These are phyloP conservation scores for Eucalyptus victrix DNA, from an alignment of 345 rosid genomes.

Conservation along the genomic window DNA sequence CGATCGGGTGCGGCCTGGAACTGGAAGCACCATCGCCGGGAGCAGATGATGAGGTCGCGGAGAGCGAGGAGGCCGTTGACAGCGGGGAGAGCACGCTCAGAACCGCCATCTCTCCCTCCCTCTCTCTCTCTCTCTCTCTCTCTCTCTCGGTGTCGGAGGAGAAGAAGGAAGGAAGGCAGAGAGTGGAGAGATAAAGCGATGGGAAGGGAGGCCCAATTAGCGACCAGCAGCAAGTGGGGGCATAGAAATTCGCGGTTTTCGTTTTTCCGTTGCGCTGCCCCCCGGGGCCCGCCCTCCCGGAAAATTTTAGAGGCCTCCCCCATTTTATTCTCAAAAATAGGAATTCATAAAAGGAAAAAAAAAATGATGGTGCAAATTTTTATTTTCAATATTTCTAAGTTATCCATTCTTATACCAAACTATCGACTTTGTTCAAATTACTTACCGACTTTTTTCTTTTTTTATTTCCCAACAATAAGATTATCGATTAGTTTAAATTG, in stretches of 20 bases:
- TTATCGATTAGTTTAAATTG: background rate
- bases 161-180: background rate
- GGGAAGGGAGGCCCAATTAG: background rate
- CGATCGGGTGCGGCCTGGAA: background rate
- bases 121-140: background rate
- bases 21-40: background rate
- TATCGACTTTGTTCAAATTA: background rate
- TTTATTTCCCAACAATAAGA: background rate
- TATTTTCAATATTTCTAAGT: background rate
- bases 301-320: background rate
- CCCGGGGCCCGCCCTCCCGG: background rate
- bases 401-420: background rate
- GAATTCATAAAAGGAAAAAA: no score
- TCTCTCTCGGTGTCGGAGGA: background rate
- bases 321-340: background rate
- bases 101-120: conserved; percentile 19
- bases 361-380: background rate
- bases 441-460: accelerated
- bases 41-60: background rate
- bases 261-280: background rate
- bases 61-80: background rate
- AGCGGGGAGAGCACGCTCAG: conserved; percentile 11
- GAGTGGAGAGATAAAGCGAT: background rate
- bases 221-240: background rate
- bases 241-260: background rate